Conservation (phyloP, 805 yeast genomes). For the Metschnikowia hibisci region DNA sequence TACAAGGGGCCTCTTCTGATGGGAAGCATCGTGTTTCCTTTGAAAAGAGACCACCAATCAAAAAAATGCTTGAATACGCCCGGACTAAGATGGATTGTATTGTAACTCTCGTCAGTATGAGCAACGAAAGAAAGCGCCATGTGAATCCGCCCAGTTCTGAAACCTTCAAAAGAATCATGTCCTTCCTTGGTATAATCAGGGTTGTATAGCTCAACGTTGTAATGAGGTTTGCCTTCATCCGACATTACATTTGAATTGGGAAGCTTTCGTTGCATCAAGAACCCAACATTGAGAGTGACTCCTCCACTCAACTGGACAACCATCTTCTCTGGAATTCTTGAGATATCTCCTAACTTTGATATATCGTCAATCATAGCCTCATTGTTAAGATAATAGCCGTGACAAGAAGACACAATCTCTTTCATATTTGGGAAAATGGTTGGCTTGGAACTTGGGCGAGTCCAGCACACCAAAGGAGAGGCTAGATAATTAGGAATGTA, state of each 20-base stretch:
- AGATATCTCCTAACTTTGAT: neutral
- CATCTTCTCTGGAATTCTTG: slow-evolving; percentile 40
- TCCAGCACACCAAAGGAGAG: slow-evolving; percentile 51
- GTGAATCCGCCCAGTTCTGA: slow-evolving; percentile 37
- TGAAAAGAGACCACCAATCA: slow-evolving; percentile 82
- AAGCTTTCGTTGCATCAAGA: slow-evolving; percentile 48
- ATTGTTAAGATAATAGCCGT: slow-evolving; percentile 46
- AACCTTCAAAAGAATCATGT: slow-evolving; percentile 41
- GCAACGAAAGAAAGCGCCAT: slow-evolving; percentile 41
- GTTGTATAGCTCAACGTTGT: slow-evolving; percentile 51
- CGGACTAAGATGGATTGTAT: slow-evolving; percentile 77
- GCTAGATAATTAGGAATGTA: slow-evolving; percentile 74
- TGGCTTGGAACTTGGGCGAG: slow-evolving; percentile 42
- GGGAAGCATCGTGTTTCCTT: slow-evolving; percentile 76
- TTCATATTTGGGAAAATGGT: slow-evolving; percentile 46
- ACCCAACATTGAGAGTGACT: slow-evolving; percentile 53
- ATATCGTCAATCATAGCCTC: slow-evolving; percentile 3
- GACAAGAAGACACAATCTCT: slow-evolving; percentile 41
- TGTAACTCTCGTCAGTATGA: slow-evolving; percentile 43
- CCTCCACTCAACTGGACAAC: slow-evolving; percentile 61
- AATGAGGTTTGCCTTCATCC: slow-evolving; percentile 53
- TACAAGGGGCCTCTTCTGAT: slow-evolving; percentile 72
- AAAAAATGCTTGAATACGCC: slow-evolving; percentile 62
- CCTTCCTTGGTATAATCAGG: slow-evolving; percentile 44
- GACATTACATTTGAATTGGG: slow-evolving; percentile 35